Conservation (phyloP, 2,329 filamentous ascomycete species). For the Dactylonectria macrodidyma region DNA sequence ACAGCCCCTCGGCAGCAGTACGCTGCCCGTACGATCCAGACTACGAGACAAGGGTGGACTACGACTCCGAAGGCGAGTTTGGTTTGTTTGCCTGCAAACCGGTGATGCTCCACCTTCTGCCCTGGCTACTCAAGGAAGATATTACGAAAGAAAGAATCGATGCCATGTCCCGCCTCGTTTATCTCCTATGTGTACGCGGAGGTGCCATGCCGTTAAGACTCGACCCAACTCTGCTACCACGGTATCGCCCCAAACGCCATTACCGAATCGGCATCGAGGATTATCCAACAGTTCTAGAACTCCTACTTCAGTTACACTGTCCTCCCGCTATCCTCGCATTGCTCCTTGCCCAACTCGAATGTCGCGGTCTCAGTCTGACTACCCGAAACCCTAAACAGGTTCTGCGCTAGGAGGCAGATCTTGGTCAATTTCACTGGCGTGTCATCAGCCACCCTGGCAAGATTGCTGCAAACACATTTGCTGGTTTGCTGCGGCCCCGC, state of each 20-base stretch:
- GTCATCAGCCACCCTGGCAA: background rate
- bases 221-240: background rate
- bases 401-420: background rate
- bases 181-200: background rate
- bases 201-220: background rate
- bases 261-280: background rate
- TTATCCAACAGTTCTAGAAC: background rate
- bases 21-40: background rate
- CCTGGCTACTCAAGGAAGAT: background rate
- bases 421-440: background rate
- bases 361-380: conserved; percentile 3
- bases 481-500: background rate
- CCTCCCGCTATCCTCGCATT: conserved; percentile 21
- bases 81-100: background rate
- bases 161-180: background rate
- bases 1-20: background rate
- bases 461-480: conserved; percentile 1
- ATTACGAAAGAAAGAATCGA: background rate
- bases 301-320: conserved; percentile 24
- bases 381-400: background rate
- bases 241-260: background rate
- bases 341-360: conserved; percentile 15
- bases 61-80: no score
- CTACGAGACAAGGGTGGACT: background rate
- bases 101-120: conserved; percentile 11